Base-by-base conservation (phyloP, 2,329 filamentous ascomycete species). In the Pyricularia sp. region DNA sequence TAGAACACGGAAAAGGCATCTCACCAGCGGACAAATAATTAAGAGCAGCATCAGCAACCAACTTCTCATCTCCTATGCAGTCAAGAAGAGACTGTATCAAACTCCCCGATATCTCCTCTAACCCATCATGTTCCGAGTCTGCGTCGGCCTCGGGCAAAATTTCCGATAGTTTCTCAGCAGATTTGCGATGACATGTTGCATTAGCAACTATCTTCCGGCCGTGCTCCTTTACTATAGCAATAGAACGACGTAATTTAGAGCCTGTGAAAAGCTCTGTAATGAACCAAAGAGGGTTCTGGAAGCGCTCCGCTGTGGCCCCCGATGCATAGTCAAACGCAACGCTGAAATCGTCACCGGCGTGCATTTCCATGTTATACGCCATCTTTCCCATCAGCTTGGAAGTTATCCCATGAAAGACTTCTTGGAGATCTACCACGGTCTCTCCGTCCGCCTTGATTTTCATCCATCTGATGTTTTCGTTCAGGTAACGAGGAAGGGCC, bases 351-450 rank as follows among this genome's bases (percentile, higher is more conserved):
- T 89, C 85, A 36, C 84, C 81, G 65, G 85, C 82, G 73, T 86
- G 85, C 81, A 90, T 89, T 72, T 90, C 86, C 86, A 89, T 89
- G 82, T 88, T 85, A 72, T 90, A 90, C 17, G 88, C 88, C 85
- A 90, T 88, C 70, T 83, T 83, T n/a, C 88, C 88, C 85, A 90
- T 89, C 28, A 90, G 74, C 69, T 86, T 82, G 26, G 87, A 90
- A 1, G 88, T 90, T 64, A 90, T 83, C 74, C 89, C 87, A 68
- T 88, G 85, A 64, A 90, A 84, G 1, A 87, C 78, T n/a, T 78
- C 79, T 72, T 90, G 86, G 65, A 90, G 75, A 73, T 90, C 86
- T 1, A 88, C 77, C 0, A 78, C 70, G 1, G 70, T 72, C 1
- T 73, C 73, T 0, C 70, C 73, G 26, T 1, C 74, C 73, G 0